Evolutionary conservation across 2,329 filamentous ascomycete species (phyloP).

Genomic region (Trichoderma sp.): DNA sequence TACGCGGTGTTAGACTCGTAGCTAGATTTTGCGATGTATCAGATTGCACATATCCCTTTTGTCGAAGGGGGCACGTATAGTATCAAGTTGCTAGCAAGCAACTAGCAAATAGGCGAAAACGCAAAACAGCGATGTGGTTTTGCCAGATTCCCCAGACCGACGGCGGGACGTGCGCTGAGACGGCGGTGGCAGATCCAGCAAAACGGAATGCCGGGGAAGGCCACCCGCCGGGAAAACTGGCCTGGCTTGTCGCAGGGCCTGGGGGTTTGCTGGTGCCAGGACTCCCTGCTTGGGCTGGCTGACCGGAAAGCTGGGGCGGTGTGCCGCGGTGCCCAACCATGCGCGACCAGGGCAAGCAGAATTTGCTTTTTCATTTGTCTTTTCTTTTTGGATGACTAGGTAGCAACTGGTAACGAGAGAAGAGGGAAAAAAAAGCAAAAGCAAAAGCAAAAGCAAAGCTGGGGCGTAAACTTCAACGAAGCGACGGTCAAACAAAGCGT

Average conservation of each 20-base stretch:
- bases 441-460: too few species aligned
- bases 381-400: not conserved
- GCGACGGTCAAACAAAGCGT: not conserved
- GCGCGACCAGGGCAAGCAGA: not conserved
- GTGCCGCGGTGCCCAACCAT: constrained; percentile 28
- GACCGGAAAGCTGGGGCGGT: constrained; percentile 29
- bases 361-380: not conserved
- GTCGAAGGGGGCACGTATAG: not conserved
- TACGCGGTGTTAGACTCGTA: not conserved
- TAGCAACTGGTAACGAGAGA: not conserved
- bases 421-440: not conserved
- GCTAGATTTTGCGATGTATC: constrained; percentile 20
- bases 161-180: not conserved
- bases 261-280: not conserved
- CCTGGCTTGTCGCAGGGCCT: constrained; percentile 14
- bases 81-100: not conserved
- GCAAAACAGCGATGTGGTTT: not conserved
- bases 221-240: constrained; percentile 22
- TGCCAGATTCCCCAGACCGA: constrained; percentile 25
- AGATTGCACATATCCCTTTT: constrained; percentile 16
- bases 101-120: constrained; percentile 1
- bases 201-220: constrained; percentile 29
- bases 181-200: constrained; percentile 18
- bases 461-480: not conserved
- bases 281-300: constrained; percentile 15